phyloP scores from a whole-genome alignment of 345 rosid genomes.

The Lenwebbia sp. region DNA sequence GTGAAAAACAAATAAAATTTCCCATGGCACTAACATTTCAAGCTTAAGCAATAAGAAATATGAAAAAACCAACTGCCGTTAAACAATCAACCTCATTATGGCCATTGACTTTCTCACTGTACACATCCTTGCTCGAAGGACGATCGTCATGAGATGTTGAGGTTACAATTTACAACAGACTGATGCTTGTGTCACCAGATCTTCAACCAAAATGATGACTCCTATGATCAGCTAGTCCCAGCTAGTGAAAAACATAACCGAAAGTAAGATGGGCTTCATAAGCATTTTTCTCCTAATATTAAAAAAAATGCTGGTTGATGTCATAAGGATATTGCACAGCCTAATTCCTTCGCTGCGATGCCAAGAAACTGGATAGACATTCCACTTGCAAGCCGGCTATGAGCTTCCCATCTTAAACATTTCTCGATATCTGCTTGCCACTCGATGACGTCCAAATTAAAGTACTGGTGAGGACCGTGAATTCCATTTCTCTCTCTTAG shows the following conservation, averaged over 20 bases:
- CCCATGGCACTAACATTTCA: neutral
- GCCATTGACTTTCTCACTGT: neutral
- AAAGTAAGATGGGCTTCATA: neutral
- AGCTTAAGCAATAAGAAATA: neutral
- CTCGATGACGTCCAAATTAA: constrained; percentile 39
- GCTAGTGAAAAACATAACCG: neutral
- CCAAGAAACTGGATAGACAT: constrained; percentile 57
- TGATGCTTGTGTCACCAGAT: neutral
- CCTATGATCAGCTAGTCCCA: neutral
- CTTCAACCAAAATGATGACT: neutral
- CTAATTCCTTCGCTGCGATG: constrained; percentile 71
- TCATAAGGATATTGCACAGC: constrained; percentile 48
- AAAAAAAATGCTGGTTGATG: neutral
- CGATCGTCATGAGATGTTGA: neutral
- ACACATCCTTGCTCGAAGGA: neutral
- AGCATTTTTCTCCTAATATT: neutral
- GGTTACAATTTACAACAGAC: neutral
- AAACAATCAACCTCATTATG: neutral
- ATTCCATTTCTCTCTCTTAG: constrained; percentile 36
- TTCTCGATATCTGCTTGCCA: constrained; percentile 78
- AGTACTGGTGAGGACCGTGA: constrained; percentile 37
- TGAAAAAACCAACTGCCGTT: neutral
- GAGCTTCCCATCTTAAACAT: constrained; percentile 89
- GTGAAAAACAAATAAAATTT: neutral
- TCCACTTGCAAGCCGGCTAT: constrained; percentile 57